Base-by-base conservation (phyloP, 192 early-diverging fungal species). In the Coemansia sp. region DNA sequence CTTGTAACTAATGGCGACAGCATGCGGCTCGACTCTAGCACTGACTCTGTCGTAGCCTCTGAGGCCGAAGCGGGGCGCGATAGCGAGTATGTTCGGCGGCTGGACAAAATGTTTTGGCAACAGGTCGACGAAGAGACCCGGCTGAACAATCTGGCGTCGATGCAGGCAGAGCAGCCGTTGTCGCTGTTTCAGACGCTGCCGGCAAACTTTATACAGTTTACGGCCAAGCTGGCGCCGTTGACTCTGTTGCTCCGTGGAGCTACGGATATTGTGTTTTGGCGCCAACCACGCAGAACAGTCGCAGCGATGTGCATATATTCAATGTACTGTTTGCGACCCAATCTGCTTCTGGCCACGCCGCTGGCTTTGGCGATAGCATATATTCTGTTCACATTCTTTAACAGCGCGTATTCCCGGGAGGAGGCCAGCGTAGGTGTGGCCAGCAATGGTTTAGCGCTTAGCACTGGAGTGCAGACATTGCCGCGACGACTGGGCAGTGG, bases 191-290 rank as follows among this genome's bases (percentile, higher is more conserved):
- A 75, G 32, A 82, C 79, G 51, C 70, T 82, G 58, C 79, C 79
- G 0, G 65, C 73, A 27, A 82, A 82, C 59, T 76, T 82, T 70
- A 82, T 82, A 70, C 73, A 82, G 70, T 82, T 82, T 38, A 76
- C 74, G 9, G 79, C 79, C 23, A 82, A 82, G 48, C 64, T 76
- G 50, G 79, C 73, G 2, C 74, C 79, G 12, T 9, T 82, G 24
- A 65, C 60, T 23, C 15, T 76, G 17, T 41, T 76, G 25, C 69
- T 73, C 10, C 70, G 65, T n/a, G 38, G 57, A 24, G 64, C 59
- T 4, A 63, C 59, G 9, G 64, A 69, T 17, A 65, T 82, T 51
- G 61, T 82, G 19, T 53, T 82, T 45, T 82, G 79, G 79, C 67
- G 70, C 22, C 57, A 58, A 10, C 79, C 79, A 22, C 63, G 50